A percentile compares a stretch with the other conserved stretches of the same genome.
These are phyloP conservation scores for Pythium scleroteichum DNA, from an alignment of 352 stramenopile species.

Conservation along the genomic window DNA sequence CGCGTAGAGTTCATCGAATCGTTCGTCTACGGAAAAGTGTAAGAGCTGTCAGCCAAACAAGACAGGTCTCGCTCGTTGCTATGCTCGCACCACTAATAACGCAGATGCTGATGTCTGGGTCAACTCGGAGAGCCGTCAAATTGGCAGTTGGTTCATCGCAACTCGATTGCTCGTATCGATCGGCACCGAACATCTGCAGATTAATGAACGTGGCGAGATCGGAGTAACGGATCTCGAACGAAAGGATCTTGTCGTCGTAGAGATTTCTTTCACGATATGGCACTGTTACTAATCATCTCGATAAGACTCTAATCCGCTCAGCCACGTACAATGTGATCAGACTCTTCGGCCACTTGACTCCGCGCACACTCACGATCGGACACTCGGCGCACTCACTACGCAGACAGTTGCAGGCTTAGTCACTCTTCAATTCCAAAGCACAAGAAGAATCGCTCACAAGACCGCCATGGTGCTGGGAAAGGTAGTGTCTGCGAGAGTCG, in stretches of 20 bases:
- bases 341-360: background rate
- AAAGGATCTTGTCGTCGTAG: background rate
- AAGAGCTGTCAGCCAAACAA: no score
- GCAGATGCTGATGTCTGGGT: background rate
- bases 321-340: background rate
- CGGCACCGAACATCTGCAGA: background rate
- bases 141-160: background rate
- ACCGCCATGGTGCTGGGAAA: background rate
- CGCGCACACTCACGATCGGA: background rate
- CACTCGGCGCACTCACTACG: background rate
- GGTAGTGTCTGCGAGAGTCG: no score
- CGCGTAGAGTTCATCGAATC: no score
- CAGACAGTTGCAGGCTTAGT: background rate
- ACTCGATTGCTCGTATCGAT: background rate
- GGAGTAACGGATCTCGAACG: slow-evolving; percentile 6
- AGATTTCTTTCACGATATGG: background rate
- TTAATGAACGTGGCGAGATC: background rate
- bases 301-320: no score
- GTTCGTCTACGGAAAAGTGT: no score
- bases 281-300: background rate
- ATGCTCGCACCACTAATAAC: background rate
- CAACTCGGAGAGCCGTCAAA: background rate
- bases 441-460: background rate
- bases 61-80: no score
- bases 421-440: background rate